Evolutionary conservation across 2,329 filamentous ascomycete species (phyloP).

Genomic region (Sclerotinia borealis): DNA sequence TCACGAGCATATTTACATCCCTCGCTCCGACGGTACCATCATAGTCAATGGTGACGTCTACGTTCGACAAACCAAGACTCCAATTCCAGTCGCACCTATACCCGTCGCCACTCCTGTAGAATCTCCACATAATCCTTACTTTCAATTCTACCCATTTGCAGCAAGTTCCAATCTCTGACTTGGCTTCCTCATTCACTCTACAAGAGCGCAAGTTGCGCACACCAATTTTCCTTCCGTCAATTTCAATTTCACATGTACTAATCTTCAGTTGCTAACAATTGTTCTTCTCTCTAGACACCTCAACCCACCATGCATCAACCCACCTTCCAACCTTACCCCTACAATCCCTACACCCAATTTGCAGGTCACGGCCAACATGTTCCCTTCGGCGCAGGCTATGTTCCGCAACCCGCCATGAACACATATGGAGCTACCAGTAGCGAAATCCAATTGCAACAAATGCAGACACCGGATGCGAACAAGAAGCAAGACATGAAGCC

Average conservation of each 20-base stretch:
- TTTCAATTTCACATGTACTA: not conserved
- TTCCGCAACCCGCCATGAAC: conserved; percentile 18
- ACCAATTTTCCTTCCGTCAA: not conserved
- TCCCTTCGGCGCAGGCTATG: conserved; percentile 11
- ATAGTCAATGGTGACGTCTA: conserved; percentile 22
- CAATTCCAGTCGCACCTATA: not conserved
- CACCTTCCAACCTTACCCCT: conserved; percentile 1
- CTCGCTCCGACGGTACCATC: conserved; percentile 34
- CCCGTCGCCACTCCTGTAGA: not conserved
- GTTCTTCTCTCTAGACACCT: not conserved
- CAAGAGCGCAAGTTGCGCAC: not conserved
- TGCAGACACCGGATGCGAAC: conserved; percentile 23
- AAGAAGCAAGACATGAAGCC: conserved; percentile 54
- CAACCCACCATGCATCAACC: not conserved
- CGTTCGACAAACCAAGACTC: conserved; percentile 7
- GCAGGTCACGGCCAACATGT: conserved; percentile 7
- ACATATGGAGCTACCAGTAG: conserved; percentile 18
- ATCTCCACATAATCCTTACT: not conserved
- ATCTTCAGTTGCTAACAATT: not conserved
- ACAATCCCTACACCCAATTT: not conserved
- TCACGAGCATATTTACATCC: conserved; percentile 49
- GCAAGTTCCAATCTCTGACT: not conserved
- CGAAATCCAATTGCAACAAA: conserved; percentile 25
- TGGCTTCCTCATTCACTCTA: not conserved
- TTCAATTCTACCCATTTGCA: not conserved